A percentile compares a stretch with the other conserved stretches of the same genome.
phyloP scores from a whole-genome alignment of 2,329 filamentous ascomycete species.

The Trichoderma atroviride region DNA sequence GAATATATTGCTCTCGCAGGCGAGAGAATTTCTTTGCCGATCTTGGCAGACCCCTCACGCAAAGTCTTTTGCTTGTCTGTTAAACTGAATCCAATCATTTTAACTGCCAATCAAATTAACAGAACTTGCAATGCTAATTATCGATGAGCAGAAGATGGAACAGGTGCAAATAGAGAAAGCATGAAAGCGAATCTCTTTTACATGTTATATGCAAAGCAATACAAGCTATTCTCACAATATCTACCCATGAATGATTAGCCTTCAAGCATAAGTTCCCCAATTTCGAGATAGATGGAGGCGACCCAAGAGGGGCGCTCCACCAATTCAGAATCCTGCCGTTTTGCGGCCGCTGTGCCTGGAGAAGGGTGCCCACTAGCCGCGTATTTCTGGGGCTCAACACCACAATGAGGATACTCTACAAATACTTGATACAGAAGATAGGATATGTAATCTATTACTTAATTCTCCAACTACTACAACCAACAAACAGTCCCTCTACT shows the following conservation, averaged over 20 bases:
- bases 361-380: background rate
- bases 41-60: background rate
- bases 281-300: background rate
- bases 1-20: constrained; percentile 8
- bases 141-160: background rate
- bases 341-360: background rate
- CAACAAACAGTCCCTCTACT: background rate
- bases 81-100: background rate
- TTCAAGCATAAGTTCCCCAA: background rate
- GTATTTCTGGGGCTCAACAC: background rate
- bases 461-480: background rate
- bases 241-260: background rate
- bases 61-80: constrained; percentile 13
- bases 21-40: background rate
- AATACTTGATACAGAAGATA: background rate
- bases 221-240: background rate
- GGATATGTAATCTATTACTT: background rate
- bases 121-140: background rate
- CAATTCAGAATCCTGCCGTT: background rate
- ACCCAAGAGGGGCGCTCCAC: background rate
- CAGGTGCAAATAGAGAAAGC: background rate
- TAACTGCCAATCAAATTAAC: background rate
- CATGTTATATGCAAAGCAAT: background rate
- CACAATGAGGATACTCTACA: background rate
- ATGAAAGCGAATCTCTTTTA: background rate